Evolutionary conservation across 768 basidiomycete species (phyloP), one percentile per base, ranked within the genome.

Genomic region (Russula dissimulans): DNA sequence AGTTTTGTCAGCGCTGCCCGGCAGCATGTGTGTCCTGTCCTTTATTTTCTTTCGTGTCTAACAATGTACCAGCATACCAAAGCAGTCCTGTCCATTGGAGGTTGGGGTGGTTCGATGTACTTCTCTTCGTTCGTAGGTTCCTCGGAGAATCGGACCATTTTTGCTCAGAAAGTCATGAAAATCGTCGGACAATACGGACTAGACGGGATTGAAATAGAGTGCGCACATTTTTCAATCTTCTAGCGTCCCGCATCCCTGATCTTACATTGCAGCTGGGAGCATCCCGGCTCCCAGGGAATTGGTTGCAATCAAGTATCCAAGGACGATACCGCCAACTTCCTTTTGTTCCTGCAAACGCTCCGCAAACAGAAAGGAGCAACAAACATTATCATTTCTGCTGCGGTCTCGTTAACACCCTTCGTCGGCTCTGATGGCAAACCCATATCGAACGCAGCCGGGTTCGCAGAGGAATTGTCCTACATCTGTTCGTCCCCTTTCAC

Each of bases 291-390:
- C 5, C 72, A 76, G 52, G 91, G 91, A 38, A 76, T 86, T 2
- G 82, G 81, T 1, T 89, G 89, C 65, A 97, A 95, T 70, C 70
- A 70, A 0, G 77, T 85, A 60, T 71, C 70, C 26, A 10, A 56
- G 1, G 61, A 77, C 54, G 95, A 98, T 69, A 81, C 85, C 0
- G 74, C 79, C 38, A 95, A 97, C 71, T 89, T 87, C 72, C 79
- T 94, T 42, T 62, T 73, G 4, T 91, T 95, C 76, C 77, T 97
- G 10, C 76, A 85, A 65, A 78, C 80, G 39, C 81, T 95, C 26
- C 83, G 89, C 47, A 62, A 66, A 7, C 74, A 81, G 43, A 73
- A 85, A 6, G 74, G 86, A 8, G 75, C 78, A 0, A 78, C 80
- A 1, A 70, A 41, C 4, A 11, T 90, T 49, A 83, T 82, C 29